Conservation (phyloP, 139 green algal species). For the Choricystis sp. region DNA sequence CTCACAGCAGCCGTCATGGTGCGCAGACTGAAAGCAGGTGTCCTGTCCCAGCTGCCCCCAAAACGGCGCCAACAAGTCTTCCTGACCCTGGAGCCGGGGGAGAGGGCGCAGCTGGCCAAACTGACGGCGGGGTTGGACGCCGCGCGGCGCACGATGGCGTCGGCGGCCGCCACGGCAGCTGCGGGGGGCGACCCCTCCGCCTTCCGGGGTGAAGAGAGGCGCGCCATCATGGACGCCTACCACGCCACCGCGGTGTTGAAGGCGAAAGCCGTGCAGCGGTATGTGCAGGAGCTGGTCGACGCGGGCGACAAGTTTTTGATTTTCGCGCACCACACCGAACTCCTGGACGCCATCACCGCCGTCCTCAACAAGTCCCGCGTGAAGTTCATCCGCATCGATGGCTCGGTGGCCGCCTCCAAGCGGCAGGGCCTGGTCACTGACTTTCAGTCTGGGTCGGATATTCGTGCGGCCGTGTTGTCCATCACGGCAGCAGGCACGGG, state of each 20-base stretch:
- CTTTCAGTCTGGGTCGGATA: constrained; percentile 19
- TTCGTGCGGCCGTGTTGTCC: constrained; percentile 17
- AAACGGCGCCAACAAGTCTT: constrained; percentile 65
- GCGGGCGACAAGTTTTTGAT: constrained; percentile 34
- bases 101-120: constrained; percentile 16
- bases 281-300: constrained; percentile 23
- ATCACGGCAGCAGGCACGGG: constrained; percentile 26
- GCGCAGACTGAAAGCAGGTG: constrained; percentile 77
- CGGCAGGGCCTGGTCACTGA: constrained; percentile 15
- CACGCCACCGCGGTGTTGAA: constrained; percentile 38
- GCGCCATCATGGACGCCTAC: constrained; percentile 45
- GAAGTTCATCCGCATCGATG: constrained; percentile 37
- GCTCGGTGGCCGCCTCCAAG: constrained; percentile 2
- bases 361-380: neutral
- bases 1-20: constrained; percentile 74
- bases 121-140: constrained; percentile 15
- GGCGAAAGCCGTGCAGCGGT: constrained; percentile 6
- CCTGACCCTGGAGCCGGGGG: constrained; percentile 16
- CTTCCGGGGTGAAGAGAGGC: neutral
- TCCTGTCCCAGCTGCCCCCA: constrained; percentile 71
- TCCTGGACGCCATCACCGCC: constrained; percentile 23
- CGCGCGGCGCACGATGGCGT: constrained; percentile 7
- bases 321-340: constrained; percentile 40
- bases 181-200: neutral
- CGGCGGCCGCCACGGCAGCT: neutral